Base-by-base conservation (phyloP, 352 stramenopile species). In the Globisporangium mamillatum region DNA sequence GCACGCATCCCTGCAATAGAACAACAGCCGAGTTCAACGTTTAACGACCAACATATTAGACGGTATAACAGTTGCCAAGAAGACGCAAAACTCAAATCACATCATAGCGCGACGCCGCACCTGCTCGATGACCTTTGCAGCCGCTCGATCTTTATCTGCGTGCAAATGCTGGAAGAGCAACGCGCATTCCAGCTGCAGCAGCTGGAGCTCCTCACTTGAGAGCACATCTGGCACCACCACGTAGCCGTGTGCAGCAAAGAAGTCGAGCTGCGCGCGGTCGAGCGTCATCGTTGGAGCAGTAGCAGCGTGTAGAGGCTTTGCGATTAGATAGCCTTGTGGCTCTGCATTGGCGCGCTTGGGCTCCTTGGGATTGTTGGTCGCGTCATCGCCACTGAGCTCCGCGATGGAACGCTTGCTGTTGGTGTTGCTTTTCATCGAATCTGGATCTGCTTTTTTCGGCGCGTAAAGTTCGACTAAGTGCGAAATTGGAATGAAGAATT, bases 1-100 rank as follows among this genome's bases (percentile, higher is more conserved):
- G 32, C n/a, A 91, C 80, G 52, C 82, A 91, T 34, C 82, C 82
- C 71, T 80, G 22, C 2, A 22, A 22, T 16, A 48, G 16, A 20
- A 22, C 44, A 58, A 60, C 16, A 44, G 18, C 7, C 29, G 32
- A 27, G n/a, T 29, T 36, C 24, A 36, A 22, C 3, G 34, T 36
- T 12, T 14, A 8, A 36, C 24, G 2, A 22, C 32, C 53, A 60
- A n/a, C 16, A 41, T 18, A 18, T 16, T 46, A 46, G 38, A 46
- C 38, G 12, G 12, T 46, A 7, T 46, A 38, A 38, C 32, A 20
- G 14, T 46, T 46, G 38, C 12, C 38, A 46, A 46, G 38, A 46
- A 7, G 38, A 46, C 38, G 18, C 38, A 4, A 7, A 20, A 46
- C 12, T 32, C 29, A 44, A 1, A 55, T 16, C n/a, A 25, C 53